Base-by-base conservation (phyloP, 139 green algal species). In the Picochlorum sp. region DNA sequence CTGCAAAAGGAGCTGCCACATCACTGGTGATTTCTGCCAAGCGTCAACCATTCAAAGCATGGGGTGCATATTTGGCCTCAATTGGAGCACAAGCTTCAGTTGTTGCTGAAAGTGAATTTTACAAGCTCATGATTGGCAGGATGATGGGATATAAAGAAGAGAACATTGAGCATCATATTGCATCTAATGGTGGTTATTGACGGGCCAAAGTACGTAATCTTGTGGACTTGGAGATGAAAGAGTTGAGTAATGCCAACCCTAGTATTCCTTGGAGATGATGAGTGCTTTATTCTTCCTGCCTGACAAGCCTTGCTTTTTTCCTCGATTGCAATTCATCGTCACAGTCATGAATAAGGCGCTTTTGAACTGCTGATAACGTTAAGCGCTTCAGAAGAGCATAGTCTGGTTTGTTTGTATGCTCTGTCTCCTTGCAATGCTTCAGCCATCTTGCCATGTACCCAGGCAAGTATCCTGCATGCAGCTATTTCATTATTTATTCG, bases 71-170 rank as follows among this genome's bases (percentile, higher is more conserved):
- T 49, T 57, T 87, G 26, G 81, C 73, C 2, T 57, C 52, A 11
- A 74, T 81, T 59, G 76, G 79, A 4, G 81, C 75, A 24, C 70
- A 76, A 49, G 71, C 76, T 1, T 62, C 69, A 0, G 51, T 87
- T 14, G 76, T 86, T 28, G 81, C 81, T 16, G 75, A 84, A 41
- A 79, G 67, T 16, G 71, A 79, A 8, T 87, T 75, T 55, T 87
- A 87, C 66, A 86, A 87, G 68, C 34, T 84, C 61, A 51, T 85
- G 21, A 62, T 85, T 20, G 81, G 81, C 3, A 70, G 69, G 23
- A 72, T 86, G 16, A 59, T 87, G 55, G 81, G 81, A 1, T 87
- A 87, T 41, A 57, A 49, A 16, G 60, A 77, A 15, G 55, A 57
- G 7, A 77, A 87, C 62, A 82, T 87, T 32, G 13, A 32, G 0